These are phyloP conservation scores for Ascosphaera pollenicola DNA, from an alignment of 2,329 filamentous ascomycete genomes.

Conservation along the genomic window DNA sequence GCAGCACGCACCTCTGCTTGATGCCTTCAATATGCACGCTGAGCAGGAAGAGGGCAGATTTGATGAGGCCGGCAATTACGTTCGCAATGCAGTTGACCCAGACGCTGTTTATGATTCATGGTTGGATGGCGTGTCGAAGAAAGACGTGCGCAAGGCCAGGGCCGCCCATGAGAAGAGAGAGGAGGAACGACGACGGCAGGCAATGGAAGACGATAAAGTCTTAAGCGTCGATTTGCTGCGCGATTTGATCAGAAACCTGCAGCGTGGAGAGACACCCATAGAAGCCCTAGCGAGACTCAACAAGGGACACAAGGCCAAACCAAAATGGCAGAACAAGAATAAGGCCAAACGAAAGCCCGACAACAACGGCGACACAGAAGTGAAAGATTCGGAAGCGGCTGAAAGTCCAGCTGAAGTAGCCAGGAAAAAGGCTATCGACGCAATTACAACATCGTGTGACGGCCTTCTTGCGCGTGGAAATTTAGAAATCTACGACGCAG, in stretches of 20 bases:
- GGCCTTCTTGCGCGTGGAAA: constrained; percentile 63
- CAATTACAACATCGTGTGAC: constrained; percentile 77
- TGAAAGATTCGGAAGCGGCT: constrained; percentile 32
- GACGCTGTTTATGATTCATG: constrained; percentile 81
- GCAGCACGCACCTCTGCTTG: constrained; percentile 77
- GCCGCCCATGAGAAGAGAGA: constrained; percentile 75
- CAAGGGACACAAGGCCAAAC: constrained; percentile 37
- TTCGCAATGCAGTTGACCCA: constrained; percentile 71
- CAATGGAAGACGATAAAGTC: constrained; percentile 51
- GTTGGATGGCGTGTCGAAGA: constrained; percentile 82
- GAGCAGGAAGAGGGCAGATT: constrained; percentile 89
- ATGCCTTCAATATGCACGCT: constrained; percentile 81
- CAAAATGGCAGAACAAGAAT: constrained; percentile 38
- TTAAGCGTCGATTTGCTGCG: constrained; percentile 52
- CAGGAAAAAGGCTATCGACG: constrained; percentile 52
- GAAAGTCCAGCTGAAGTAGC: constrained; percentile 47
- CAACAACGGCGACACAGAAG: constrained; percentile 31
- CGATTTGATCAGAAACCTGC: constrained; percentile 48
- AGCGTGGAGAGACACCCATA: constrained; percentile 64
- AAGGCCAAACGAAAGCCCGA: constrained; percentile 24
- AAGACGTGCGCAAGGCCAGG: constrained; percentile 72
- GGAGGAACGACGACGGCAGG: constrained; percentile 47
- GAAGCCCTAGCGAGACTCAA: constrained; percentile 71
- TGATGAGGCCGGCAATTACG: constrained; percentile 75
- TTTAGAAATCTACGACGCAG: constrained; percentile 76